Conservation (phyloP, 78 protist genomes). For the Chrysochromulina parva region DNA sequence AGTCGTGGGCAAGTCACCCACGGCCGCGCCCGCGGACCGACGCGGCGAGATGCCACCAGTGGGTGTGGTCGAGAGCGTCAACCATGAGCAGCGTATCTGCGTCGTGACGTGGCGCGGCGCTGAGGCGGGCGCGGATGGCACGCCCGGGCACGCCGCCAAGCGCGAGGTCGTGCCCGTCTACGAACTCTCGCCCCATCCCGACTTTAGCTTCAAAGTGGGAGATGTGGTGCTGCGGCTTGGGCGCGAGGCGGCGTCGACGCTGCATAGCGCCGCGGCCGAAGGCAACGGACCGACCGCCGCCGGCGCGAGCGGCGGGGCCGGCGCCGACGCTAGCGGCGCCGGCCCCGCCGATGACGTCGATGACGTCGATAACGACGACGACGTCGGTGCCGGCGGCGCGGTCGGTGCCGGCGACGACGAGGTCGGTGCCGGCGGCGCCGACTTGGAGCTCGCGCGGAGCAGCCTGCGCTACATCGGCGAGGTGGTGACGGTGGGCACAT, state of each 20-base stretch:
- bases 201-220: background rate
- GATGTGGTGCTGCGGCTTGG: background rate
- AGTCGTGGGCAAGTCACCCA: background rate
- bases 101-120: conserved; percentile 9
- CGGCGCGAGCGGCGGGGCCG: background rate
- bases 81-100: background rate
- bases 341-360: background rate
- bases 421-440: background rate
- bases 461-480: background rate
- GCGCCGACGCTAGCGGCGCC: background rate
- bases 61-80: background rate
- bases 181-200: background rate
- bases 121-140: background rate
- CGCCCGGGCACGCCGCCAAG: background rate
- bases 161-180: background rate
- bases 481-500: background rate
- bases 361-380: background rate
- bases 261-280: no score
- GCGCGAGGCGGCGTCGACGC: no score
- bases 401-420: background rate
- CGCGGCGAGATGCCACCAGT: background rate
- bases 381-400: background rate
- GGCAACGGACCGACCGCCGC: background rate
- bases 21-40: background rate
- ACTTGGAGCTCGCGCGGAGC: background rate